Conservation (phyloP, 2,329 filamentous ascomycete genomes). For the Byssothecium circinans region DNA sequence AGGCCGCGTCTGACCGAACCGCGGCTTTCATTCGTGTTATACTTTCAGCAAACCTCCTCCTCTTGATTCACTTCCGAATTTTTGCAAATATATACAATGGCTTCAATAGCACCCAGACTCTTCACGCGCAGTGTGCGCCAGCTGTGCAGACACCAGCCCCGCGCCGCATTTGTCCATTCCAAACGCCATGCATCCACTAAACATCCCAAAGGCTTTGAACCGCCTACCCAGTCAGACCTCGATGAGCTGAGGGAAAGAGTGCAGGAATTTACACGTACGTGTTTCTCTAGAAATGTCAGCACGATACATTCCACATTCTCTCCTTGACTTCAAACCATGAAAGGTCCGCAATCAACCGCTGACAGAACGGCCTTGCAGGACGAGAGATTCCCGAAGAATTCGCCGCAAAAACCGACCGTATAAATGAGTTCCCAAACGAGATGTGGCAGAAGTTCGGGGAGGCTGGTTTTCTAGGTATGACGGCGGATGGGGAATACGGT, state of each 20-base stretch:
- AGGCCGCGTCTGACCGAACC: slow-evolving; percentile 29
- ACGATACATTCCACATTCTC: no score
- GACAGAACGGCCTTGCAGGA: slow-evolving; percentile 45
- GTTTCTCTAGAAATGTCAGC: no score
- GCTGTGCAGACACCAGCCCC: slow-evolving; percentile 23
- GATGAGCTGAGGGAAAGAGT: slow-evolving; percentile 80
- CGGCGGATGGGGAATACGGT: slow-evolving; percentile 88
- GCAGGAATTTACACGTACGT: slow-evolving; percentile 74
- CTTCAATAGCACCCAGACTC: slow-evolving; percentile 36
- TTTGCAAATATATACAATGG: slow-evolving; percentile 30
- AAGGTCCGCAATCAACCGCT: no score
- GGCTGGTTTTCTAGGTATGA: slow-evolving; percentile 88
- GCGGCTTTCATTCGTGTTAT: slow-evolving; percentile 2
- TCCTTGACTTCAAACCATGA: no score
- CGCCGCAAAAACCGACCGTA: slow-evolving; percentile 78
- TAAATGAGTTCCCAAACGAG: slow-evolving; percentile 82
- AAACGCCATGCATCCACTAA: slow-evolving; percentile 63
- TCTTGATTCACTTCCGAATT: no score
- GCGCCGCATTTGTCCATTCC: slow-evolving; percentile 17
- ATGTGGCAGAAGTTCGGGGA: slow-evolving; percentile 96
- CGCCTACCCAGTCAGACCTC: slow-evolving; percentile 72
- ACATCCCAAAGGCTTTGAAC: slow-evolving; percentile 67
- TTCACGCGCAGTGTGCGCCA: slow-evolving; percentile 46
- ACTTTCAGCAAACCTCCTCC: slow-evolving; percentile 1
- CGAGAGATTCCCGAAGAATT: slow-evolving; percentile 85